These are phyloP conservation scores for Tephrocybe rancida DNA, from an alignment of 768 basidiomycete species.

Conservation along the genomic window DNA sequence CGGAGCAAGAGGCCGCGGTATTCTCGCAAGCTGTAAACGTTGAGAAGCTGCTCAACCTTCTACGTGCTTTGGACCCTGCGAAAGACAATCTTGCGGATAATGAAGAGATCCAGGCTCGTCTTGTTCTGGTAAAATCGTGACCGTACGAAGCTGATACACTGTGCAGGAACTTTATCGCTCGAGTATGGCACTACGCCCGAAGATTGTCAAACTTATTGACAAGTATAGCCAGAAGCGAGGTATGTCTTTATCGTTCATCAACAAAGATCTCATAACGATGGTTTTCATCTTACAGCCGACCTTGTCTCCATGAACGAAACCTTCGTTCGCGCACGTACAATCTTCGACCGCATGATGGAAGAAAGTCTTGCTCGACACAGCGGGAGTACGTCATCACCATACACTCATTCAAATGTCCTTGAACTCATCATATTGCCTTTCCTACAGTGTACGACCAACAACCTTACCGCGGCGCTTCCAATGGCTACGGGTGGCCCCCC, in stretches of 20 bases:
- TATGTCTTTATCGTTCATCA: conserved; percentile 18
- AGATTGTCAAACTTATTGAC: conserved; percentile 95
- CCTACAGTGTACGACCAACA: conserved; percentile 57
- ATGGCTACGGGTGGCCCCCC: conserved; percentile 7
- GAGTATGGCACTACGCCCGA: conserved; percentile 87
- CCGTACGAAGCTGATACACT: background rate
- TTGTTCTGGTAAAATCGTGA: background rate
- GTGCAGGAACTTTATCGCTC: conserved; percentile 85
- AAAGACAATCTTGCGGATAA: conserved; percentile 89
- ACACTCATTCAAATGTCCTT: background rate
- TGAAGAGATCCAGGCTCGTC: conserved; percentile 79
- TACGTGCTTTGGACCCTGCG: conserved; percentile 70
- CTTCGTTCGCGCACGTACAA: conserved; percentile 84
- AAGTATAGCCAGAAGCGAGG: conserved; percentile 95
- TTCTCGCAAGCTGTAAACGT: conserved; percentile 88
- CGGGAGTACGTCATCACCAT: conserved; percentile 44
- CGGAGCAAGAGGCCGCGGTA: conserved; percentile 84
- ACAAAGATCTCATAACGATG: conserved; percentile 26
- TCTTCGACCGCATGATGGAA: conserved; percentile 95
- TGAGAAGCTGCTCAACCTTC: conserved; percentile 75
- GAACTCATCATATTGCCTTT: background rate
- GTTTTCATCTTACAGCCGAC: conserved; percentile 60
- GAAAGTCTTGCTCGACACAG: conserved; percentile 80
- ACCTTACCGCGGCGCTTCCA: conserved; percentile 24
- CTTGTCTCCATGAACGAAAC: conserved; percentile 94